A percentile compares a stretch with the other conserved stretches of the same genome.
Evolutionary conservation across 208 protist genomes (phyloP).

Genomic region (Trypanosoma melophagium): DNA sequence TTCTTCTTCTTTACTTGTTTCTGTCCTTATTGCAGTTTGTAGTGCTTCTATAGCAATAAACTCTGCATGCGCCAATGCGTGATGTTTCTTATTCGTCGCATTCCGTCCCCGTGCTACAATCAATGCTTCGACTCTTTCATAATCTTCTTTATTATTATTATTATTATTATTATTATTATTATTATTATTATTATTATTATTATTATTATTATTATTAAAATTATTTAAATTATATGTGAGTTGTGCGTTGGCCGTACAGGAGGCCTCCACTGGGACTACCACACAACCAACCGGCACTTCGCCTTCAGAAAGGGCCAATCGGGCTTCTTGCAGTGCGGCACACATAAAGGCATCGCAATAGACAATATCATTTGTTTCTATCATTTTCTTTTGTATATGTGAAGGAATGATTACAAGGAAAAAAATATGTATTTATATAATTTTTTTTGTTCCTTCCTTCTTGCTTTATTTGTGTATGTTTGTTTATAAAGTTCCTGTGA

Average conservation of each 20-base stretch:
- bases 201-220: no score
- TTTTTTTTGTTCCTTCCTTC: background rate
- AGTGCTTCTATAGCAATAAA: conserved; percentile 74
- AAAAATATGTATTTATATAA: background rate
- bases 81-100: conserved; percentile 81
- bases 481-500: no score
- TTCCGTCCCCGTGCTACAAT: conserved; percentile 71
- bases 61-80: conserved; percentile 92
- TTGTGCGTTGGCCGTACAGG: conserved; percentile 12
- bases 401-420: background rate
- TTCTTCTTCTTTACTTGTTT: no score
- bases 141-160: background rate
- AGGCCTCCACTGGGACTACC: conserved; percentile 49
- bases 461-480: background rate
- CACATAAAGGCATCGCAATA: conserved; percentile 77
- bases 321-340: conserved; percentile 58
- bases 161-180: no score
- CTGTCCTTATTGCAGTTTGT: no score
- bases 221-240: no score
- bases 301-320: conserved; percentile 52
- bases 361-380: conserved; percentile 14
- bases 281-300: conserved; percentile 97
- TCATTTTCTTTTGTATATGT: background rate
- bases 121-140: background rate
- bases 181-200: no score